Evolutionary conservation across 2,329 filamentous ascomycete species (phyloP).

Genomic region (Paecilomyces sp.): DNA sequence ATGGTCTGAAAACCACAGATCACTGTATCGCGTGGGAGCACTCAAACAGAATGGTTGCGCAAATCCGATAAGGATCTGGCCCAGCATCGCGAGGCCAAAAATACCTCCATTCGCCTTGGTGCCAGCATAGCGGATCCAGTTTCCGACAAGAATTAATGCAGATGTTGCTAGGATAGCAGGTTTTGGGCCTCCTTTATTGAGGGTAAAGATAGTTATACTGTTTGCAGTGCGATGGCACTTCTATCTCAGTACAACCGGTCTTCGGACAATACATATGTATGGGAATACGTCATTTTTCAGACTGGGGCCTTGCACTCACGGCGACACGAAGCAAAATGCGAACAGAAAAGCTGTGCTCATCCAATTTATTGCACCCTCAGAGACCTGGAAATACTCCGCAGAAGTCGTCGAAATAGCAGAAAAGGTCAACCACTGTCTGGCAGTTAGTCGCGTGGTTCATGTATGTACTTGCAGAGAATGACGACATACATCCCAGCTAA

Average conservation of each 20-base stretch:
- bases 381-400: constrained; percentile 67
- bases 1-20: constrained; percentile 84
- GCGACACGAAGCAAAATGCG: constrained; percentile 67
- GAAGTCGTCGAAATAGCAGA: constrained; percentile 71
- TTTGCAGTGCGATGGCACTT: not conserved
- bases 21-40: constrained; percentile 83
- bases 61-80: constrained; percentile 82
- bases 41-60: constrained; percentile 88
- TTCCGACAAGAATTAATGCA: constrained; percentile 68
- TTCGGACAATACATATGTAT: not conserved
- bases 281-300: not conserved
- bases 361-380: constrained; percentile 81
- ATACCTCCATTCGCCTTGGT: constrained; percentile 51
- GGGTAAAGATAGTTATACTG: constrained; percentile 61
- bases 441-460: not conserved
- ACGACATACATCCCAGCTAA: constrained; percentile 84
- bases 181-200: constrained; percentile 72
- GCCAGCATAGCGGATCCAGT: constrained; percentile 85
- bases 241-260: not conserved
- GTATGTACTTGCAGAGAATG: not conserved
- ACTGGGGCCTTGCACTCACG: constrained; percentile 36
- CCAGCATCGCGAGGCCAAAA: constrained; percentile 77
- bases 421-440: constrained; percentile 76
- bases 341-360: constrained; percentile 82
- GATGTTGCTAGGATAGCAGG: constrained; percentile 67